Base-by-base conservation (phyloP, 257 asterid species). In the Thymus mandschuricus region DNA sequence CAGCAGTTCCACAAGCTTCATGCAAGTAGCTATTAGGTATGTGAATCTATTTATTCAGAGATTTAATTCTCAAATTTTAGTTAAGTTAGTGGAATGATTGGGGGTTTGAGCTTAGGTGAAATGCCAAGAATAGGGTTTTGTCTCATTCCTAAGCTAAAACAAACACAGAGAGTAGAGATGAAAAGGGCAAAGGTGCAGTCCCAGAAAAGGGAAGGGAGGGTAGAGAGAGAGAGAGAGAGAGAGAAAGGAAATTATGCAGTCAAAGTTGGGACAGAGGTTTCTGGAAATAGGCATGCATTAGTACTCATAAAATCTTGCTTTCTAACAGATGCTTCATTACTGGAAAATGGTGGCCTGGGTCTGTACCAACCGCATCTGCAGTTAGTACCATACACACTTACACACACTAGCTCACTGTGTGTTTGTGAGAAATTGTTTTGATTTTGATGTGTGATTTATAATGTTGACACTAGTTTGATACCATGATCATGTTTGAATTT, bases 1-100 rank as follows among this genome's bases (percentile, higher is more conserved):
- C 96, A 38, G 84, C 94, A 28, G 72, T 80, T 72, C 86, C 84
- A 79, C 86, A 35, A 35, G 40, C 92, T 76, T 9, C 48, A 38
- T 38, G 5, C 86, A n/a, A 83, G 75, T 60, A 89, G 86, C 85
- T 88, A 83, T 52, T 79, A 80, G 78, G 57, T 41, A 41, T 2
- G 7, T 8, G 3, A 1, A 1, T 34, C 2, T 34, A 34, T 34
- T 34, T 34, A 34, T 34, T 2, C 38, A 34, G 38, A 34, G 38
- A 34, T 34, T 34, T 34, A 2, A 34, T 35, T 35, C 21, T 35
- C 40, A 35, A 35, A 35, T 35, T 35, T 21, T 21, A 21, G 8
- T 43, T 43, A 5, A 6, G 8, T 2, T 43, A 5, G 48, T 6
- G 11, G 11, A 10, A 43, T 43, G 48, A 43, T 7, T 6, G 48